Evolutionary conservation across 192 early-diverging fungal species (phyloP).

Genomic region (Pilaira anomala): DNA sequence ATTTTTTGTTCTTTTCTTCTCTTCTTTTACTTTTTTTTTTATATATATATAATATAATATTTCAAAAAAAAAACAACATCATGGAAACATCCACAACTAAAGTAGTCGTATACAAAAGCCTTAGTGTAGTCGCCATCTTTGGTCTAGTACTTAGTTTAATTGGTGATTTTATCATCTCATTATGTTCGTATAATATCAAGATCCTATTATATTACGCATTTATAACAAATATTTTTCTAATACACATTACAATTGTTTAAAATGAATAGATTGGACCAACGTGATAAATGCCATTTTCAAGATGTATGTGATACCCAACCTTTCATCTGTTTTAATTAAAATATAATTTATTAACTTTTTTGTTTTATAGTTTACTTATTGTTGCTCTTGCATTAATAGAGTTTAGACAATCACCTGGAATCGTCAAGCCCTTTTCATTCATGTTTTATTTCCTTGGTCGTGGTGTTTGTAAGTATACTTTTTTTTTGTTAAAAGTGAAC

Average conservation of each 20-base stretch:
- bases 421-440: constrained; percentile 5
- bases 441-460: constrained; percentile 13
- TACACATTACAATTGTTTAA: too few species aligned
- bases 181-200: not conserved
- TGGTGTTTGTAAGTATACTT: constrained; percentile 1
- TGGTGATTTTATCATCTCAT: constrained; percentile 2
- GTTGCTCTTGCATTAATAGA: not conserved
- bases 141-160: constrained; percentile 7
- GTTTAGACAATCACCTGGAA: not conserved
- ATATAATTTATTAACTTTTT: not conserved
- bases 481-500: not conserved
- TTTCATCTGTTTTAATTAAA: too few species aligned
- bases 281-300: constrained; percentile 6
- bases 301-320: too few species aligned
- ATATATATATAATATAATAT: too few species aligned
- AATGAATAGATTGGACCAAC: constrained; percentile 3
- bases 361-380: not conserved
- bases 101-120: constrained; percentile 2
- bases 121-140: not conserved
- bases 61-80: too few species aligned
- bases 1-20: too few species aligned
- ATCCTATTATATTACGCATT: too few species aligned
- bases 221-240: not conserved
- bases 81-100: too few species aligned
- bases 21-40: too few species aligned